Conservation (phyloP, 2,329 filamentous ascomycete genomes). For the Parastagonospora avenae region DNA sequence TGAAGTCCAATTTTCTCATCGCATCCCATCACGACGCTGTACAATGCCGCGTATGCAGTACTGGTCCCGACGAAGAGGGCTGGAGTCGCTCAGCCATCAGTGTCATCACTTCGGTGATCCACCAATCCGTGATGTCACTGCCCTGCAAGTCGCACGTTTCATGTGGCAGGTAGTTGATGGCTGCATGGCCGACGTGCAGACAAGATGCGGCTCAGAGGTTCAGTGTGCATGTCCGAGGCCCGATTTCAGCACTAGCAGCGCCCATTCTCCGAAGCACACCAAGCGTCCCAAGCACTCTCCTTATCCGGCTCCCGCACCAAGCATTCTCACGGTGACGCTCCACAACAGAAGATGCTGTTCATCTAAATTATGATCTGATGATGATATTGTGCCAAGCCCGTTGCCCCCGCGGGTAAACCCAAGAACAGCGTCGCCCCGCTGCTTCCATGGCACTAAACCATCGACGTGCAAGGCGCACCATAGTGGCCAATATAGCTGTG, state of each 20-base stretch:
- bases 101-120: not conserved
- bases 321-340: not conserved
- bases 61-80: not conserved
- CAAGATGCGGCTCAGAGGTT: conserved; percentile 3
- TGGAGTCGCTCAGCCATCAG: too few species aligned
- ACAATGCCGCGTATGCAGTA: not conserved
- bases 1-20: too few species aligned
- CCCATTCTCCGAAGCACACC: conserved; percentile 10
- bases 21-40: too few species aligned
- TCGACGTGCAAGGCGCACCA: not conserved
- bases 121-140: not conserved
- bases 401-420: not conserved
- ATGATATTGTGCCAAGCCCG: not conserved
- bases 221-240: not conserved
- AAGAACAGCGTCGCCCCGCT: not conserved
- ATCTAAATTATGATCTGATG: too few species aligned
- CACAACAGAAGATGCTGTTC: not conserved
- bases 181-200: conserved; percentile 4
- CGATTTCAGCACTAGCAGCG: not conserved
- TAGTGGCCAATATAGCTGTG: not conserved
- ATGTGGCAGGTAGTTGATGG: not conserved
- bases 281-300: conserved; percentile 20
- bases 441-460: not conserved
- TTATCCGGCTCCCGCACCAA: not conserved
- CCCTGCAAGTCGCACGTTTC: not conserved